These are phyloP conservation scores for Malus hybrid DNA, from an alignment of 331 rosid species.

Conservation along the genomic window DNA sequence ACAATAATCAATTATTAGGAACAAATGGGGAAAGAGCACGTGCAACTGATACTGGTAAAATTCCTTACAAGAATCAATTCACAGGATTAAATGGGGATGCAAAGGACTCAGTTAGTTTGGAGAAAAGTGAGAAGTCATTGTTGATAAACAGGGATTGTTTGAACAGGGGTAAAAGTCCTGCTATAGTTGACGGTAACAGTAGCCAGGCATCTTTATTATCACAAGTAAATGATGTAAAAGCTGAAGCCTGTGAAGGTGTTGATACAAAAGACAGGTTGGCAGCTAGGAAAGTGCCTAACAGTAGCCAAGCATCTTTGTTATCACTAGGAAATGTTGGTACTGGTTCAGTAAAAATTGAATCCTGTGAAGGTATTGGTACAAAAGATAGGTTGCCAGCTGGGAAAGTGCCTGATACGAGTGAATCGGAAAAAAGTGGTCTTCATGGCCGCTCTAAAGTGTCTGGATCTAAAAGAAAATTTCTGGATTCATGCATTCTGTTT, in stretches of 20 bases:
- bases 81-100: slow-evolving; percentile 32
- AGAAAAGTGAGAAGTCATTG: slow-evolving; percentile 40
- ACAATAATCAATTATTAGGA: slow-evolving; percentile 28
- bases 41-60: neutral
- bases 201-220: slow-evolving; percentile 21
- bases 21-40: slow-evolving; percentile 11
- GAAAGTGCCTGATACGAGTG: slow-evolving; percentile 25
- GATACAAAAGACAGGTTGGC: slow-evolving; percentile 26
- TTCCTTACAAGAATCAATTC: neutral
- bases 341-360: slow-evolving; percentile 32
- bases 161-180: slow-evolving; percentile 25
- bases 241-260: slow-evolving; percentile 22
- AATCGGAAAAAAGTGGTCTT: slow-evolving; percentile 38
- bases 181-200: slow-evolving; percentile 17
- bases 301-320: slow-evolving; percentile 18
- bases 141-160: slow-evolving; percentile 36
- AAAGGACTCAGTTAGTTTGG: slow-evolving; percentile 36
- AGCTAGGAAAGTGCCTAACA: slow-evolving; percentile 14
- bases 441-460: slow-evolving; percentile 15
- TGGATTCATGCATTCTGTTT: slow-evolving; percentile 42
- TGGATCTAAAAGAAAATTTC: slow-evolving; percentile 55
- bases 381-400: slow-evolving; percentile 18
- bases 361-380: slow-evolving; percentile 23
- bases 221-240: slow-evolving; percentile 38
- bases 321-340: slow-evolving; percentile 33